Base-by-base conservation (phyloP, 805 yeast genomes). In the Kregervanrija pseudodelftensis region DNA sequence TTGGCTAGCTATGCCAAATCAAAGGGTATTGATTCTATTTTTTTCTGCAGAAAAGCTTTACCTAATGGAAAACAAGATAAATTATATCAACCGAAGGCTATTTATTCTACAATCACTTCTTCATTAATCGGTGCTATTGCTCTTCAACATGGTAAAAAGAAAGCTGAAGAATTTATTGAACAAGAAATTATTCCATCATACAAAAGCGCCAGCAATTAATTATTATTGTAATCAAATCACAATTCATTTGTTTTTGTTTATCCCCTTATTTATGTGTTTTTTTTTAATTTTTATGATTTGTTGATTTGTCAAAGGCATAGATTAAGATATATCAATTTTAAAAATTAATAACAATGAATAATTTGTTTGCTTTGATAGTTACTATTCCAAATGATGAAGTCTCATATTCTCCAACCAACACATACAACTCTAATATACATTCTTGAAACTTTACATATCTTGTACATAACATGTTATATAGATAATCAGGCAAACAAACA, bases 41-140 rank as follows among this genome's bases (percentile, higher is more conserved):
- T 83, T 60, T 85, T 82, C 65, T 83, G 90, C 85, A 80, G 76
- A 57, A 73, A 76, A 30, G 61, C 65, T 2, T 46, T 52, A 12
- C 56, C 56, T 11, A 45, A 49, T 15, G 54, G 55, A n/a, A 54
- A 73, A 75, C 64, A 73, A 35, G 48, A 43, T 13, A 41, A 46
- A 28, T 39, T 39, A 17, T 53, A 48, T 40, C 58, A 59, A 39
- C 66, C 66, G 34, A 57, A 51, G 45, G 52, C 49, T 32, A 53
- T 60, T 33, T 63, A 50, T 39, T 51, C 64, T n/a, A 59, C 65
- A 8, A 53, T 63, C 28, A 56, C 62, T 1, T 52, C 61, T n/a
- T 53, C 91, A 5, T 64, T 84, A 45, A 64, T 85, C 30, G 93
- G 93, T 22, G 90, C 84, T 2, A 75, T 85, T 42, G 69, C 82